Percentiles rank a stretch among this genome's conserved stretches.
Conservation (phyloP, 2,329 filamentous ascomycete species). For the Trichoderma koningiopsis region DNA sequence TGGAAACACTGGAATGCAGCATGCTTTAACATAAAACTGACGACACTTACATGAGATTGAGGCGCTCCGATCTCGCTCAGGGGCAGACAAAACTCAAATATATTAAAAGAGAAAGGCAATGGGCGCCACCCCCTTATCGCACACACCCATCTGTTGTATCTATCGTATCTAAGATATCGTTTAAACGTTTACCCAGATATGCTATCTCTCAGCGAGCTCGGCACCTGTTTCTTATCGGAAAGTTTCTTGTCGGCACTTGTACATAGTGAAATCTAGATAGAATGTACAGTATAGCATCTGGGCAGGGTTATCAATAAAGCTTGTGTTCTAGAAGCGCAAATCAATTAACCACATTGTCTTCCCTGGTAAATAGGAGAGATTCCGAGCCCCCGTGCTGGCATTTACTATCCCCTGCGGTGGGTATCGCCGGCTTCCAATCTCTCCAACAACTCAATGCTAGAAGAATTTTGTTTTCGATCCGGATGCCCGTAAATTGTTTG, state of each 20-base stretch:
- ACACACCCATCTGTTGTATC: neutral
- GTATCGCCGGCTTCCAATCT: neutral
- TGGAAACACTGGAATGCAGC: slow-evolving; percentile 5
- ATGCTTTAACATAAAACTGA: neutral
- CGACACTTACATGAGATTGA: neutral
- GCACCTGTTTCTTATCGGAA: neutral
- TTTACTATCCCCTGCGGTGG: neutral
- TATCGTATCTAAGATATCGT: neutral
- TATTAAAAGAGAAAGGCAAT: neutral
- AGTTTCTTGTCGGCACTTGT: neutral
- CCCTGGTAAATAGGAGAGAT: neutral
- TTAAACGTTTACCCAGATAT: neutral
- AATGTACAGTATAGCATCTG: neutral
- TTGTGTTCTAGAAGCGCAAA: neutral
- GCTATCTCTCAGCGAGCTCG: neutral
- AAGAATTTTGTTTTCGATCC: neutral
- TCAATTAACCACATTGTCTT: neutral
- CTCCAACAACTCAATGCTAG: neutral
- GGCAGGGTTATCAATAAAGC: neutral
- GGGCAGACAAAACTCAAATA: neutral
- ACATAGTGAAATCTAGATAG: neutral
- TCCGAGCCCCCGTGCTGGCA: neutral
- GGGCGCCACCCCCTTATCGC: neutral
- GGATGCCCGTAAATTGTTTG: neutral
- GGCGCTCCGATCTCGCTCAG: slow-evolving; percentile 5